Base-by-base conservation (phyloP, 768 basidiomycete species). In the Suillus americanus region DNA sequence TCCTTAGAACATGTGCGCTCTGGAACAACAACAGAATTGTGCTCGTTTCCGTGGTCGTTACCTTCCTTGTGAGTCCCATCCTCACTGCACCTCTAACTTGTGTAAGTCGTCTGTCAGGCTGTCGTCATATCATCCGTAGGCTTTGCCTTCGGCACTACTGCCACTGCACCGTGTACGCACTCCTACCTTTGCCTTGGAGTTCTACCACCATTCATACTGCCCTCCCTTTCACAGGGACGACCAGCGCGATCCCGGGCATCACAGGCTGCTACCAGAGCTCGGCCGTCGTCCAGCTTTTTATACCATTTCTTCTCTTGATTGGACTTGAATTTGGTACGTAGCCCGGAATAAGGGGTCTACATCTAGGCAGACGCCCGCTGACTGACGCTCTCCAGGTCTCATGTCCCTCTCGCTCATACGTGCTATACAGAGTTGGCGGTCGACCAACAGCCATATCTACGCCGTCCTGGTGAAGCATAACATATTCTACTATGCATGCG, bases 91-190 rank as follows among this genome's bases (percentile, higher is more conserved):
- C 16, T 0, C 18, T 10, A 28, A 23, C 10, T 57, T 37, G n/a
- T 25, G 38, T 40, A 28, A 25, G 10, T 18, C 18, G 25, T 18
- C 18, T 5, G 5, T 57, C 18, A 57, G 56, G 56, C 56, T 40
- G 25, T 57, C 16, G 25, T 40, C 5, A 2, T 57, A 57, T 10
- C 56, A 13, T 57, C 38, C 3, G 6, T 40, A 25, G 25, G 25
- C 1, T 18, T 40, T 57, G 23, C 25, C 38, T 57, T 57, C 10
- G 14, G 25, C 25, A 35, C 37, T 28, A 57, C 35, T 57, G 56
- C 56, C 38, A 57, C 25, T 10, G 56, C 56, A 57, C 56, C 56
- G 25, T 57, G 56, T 57, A 57, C 18, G 56, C 5, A 23, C 16
- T 40, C 25, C 16, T 16, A 20, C 30, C 18, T 40, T 28, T 4